Conservation (phyloP, 1,139 yeast species). For the Zhuliangozyma parablackwelliae region DNA sequence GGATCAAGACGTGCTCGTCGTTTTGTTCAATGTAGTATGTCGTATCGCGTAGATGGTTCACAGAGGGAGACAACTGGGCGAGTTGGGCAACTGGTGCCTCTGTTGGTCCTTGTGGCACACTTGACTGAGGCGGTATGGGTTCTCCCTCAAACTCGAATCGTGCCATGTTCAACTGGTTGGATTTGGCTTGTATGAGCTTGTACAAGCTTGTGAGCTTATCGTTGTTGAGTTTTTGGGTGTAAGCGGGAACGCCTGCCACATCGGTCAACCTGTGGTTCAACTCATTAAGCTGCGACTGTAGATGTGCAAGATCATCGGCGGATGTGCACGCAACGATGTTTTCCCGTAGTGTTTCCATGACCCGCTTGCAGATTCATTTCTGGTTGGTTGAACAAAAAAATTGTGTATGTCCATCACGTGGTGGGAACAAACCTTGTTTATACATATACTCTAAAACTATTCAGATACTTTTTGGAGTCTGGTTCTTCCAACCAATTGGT, state of each 20-base stretch:
- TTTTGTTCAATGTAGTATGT: no score
- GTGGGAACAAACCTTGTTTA: no score
- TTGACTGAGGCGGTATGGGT: background rate
- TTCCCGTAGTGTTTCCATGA: background rate
- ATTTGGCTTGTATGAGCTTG: conserved; percentile 5
- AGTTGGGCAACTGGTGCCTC: no score
- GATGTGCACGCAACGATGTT: background rate
- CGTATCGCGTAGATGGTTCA: no score
- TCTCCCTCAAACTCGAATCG: conserved; percentile 7
- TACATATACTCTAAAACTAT: no score
- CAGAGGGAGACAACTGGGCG: no score
- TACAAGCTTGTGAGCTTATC: conserved; percentile 3
- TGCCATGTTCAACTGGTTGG: conserved; percentile 2
- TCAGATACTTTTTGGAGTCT: conserved; percentile 8
- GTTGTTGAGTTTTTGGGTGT: conserved; percentile 4
- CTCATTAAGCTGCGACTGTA: background rate
- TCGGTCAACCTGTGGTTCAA: background rate
- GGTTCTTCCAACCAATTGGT: conserved; percentile 78
- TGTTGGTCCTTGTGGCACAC: no score
- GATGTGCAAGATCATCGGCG: background rate
- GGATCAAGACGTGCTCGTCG: no score
- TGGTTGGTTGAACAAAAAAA: no score
- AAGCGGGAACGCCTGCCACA: background rate
- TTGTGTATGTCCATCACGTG: no score
- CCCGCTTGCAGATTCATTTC: no score